Evolutionary conservation across 371 early-diverging fungal genomes (phyloP), one percentile per base, ranked within the genome.

Genomic region (Mortierella sp.): DNA sequence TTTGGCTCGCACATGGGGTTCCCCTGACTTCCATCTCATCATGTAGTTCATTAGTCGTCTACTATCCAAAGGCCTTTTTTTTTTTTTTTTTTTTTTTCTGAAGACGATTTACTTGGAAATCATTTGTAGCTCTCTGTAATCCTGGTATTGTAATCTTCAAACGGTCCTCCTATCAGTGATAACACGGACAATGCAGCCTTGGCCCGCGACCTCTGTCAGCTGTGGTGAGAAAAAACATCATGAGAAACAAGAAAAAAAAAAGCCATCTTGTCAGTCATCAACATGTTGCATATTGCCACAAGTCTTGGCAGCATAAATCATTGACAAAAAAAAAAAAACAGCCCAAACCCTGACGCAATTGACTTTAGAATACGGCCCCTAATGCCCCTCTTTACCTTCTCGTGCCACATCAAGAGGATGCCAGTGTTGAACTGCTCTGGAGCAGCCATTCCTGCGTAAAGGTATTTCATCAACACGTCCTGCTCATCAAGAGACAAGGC

Each of bases 321-420:
- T 48, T 14, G 15, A 12, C 16, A 6, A 7, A 25, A 12, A 46
- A 19, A 15, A 55, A 5, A 50, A 43, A 47, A 30, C 43, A 57
- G 48, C 25, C 25, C 23, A 48, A n/a, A n/a, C n/a, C 15, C 1
- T 53, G 16, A 44, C n/a, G 12, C 48, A 61, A 43, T 26, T 26
- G 23, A 18, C 19, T 25, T 37, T n/a, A 7, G n/a, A 9, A 77
- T 14, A 45, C 18, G 44, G 18, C 7, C 47, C 4, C 29, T 29
- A 14, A 3, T 7, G 26, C 16, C 18, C n/a, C 19, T 25, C 18
- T 57, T 55, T 82, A 94, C 95, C 88, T 96, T 95, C 75, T 98
- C 97, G 68, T 97, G 97, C 97, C 97, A 98, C 62, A 87, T 85
- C 71, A 98, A 82, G 61, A 97, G 74, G 51, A 92, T 87, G 18